A percentile compares a stretch with the other conserved stretches of the same genome.
These are phyloP conservation scores for Curvularia spicifera DNA, from an alignment of 2,329 filamentous ascomycete species.

Conservation along the genomic window DNA sequence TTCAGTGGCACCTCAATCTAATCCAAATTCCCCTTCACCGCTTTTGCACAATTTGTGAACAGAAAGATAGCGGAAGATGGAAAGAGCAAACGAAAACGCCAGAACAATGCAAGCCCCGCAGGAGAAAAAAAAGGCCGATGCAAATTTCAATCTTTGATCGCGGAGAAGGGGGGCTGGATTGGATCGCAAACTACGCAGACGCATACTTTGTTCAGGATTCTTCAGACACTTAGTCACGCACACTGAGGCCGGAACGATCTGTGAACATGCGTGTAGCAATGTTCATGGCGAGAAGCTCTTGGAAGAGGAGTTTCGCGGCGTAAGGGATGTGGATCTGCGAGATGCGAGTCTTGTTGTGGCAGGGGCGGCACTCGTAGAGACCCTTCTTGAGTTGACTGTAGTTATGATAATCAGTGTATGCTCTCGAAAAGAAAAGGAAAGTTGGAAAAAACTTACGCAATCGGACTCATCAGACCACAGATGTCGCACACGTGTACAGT, in stretches of 20 bases:
- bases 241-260: constrained; percentile 75
- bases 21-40: background rate
- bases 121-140: background rate
- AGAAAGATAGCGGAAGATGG: background rate
- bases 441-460: constrained; percentile 79
- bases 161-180: background rate
- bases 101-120: constrained; percentile 3
- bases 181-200: background rate
- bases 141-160: background rate
- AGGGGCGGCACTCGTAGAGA: constrained; percentile 94
- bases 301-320: constrained; percentile 96
- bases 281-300: constrained; percentile 97
- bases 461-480: constrained; percentile 97
- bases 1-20: background rate
- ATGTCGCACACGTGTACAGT: constrained; percentile 98
- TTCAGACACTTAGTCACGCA: constrained; percentile 56
- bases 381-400: constrained; percentile 88
- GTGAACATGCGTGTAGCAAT: constrained; percentile 98
- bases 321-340: constrained; percentile 98
- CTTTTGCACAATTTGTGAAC: background rate
- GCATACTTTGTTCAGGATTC: background rate
- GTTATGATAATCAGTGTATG: constrained; percentile 25
- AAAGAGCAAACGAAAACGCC: constrained; percentile 1
- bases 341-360: constrained; percentile 99
- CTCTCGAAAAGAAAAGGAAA: background rate